These are phyloP conservation scores for Chaetoceros tenuissimus DNA, from an alignment of 108 stramenopile species.

Conservation along the genomic window DNA sequence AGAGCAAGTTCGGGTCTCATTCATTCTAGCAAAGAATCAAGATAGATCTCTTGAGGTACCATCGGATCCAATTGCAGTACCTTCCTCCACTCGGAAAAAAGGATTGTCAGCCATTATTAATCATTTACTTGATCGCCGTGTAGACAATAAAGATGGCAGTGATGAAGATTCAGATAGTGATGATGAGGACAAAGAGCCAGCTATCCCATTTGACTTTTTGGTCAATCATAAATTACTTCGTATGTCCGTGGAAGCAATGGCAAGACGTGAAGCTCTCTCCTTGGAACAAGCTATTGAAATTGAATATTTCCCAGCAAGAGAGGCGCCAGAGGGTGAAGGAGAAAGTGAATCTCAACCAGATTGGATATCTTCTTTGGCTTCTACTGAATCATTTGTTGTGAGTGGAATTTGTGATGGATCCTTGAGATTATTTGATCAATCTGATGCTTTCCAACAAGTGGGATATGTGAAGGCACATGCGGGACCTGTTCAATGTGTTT, in stretches of 20 bases:
- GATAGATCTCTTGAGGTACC: conserved; percentile 54
- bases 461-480: conserved; percentile 27
- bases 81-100: conserved; percentile 54
- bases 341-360: conserved; percentile 60
- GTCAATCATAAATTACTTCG: conserved; percentile 60
- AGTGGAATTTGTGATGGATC: conserved; percentile 59
- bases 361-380: conserved; percentile 61
- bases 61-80: conserved; percentile 69
- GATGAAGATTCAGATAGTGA: conserved; percentile 17
- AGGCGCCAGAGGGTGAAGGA: conserved; percentile 44
- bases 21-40: conserved; percentile 22
- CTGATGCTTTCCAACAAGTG: not conserved
- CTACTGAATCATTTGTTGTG: conserved; percentile 16
- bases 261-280: conserved; percentile 53
- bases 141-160: conserved; percentile 24
- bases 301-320: conserved; percentile 63
- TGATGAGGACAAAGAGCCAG: conserved; percentile 30
- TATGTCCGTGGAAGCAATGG: conserved; percentile 55
- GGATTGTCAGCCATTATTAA: conserved; percentile 68
- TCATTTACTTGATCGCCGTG: conserved; percentile 33
- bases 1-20: conserved; percentile 41
- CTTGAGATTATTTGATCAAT: conserved; percentile 29
- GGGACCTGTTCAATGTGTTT: conserved; percentile 68
- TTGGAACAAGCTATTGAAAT: conserved; percentile 59
- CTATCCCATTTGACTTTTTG: conserved; percentile 74